Conservation (phyloP, 305 asterid genomes). For the Caryopteris hybrid region DNA sequence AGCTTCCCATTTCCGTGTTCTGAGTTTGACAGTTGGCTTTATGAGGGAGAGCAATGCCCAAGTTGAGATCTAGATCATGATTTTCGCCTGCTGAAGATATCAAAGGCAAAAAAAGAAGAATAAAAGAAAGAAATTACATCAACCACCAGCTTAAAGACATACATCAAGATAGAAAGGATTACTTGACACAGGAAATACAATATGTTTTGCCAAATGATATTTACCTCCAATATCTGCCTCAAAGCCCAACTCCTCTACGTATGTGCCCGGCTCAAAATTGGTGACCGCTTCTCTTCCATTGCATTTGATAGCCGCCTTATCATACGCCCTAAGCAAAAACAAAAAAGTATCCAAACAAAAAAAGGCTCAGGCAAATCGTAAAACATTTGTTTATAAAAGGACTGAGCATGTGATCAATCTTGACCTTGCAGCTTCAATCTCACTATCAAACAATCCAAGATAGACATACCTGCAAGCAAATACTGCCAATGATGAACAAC, state of each 20-base stretch:
- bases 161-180: no score
- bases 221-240: slow-evolving; percentile 52
- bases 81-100: slow-evolving; percentile 33
- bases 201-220: background rate
- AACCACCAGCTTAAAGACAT: no score
- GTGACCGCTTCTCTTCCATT: slow-evolving; percentile 93
- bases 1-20: slow-evolving; percentile 26
- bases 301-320: slow-evolving; percentile 89
- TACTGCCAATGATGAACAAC: slow-evolving; percentile 17
- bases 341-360: slow-evolving; percentile 19
- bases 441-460: slow-evolving; percentile 90
- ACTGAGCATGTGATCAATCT: slow-evolving; percentile 16
- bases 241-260: slow-evolving; percentile 49
- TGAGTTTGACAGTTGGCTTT: slow-evolving; percentile 24
- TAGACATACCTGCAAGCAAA: slow-evolving; percentile 73
- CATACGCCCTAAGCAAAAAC: slow-evolving; percentile 66
- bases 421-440: slow-evolving; percentile 94
- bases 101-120: slow-evolving; percentile 7
- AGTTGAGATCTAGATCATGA: slow-evolving; percentile 53
- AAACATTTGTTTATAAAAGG: no score
- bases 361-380: no score
- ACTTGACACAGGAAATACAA: background rate
- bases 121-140: background rate
- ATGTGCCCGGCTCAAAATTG: slow-evolving; percentile 69
- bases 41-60: slow-evolving; percentile 66